phyloP scores from a whole-genome alignment of 352 stramenopile genomes.

The Phytophthora niederhauseri region DNA sequence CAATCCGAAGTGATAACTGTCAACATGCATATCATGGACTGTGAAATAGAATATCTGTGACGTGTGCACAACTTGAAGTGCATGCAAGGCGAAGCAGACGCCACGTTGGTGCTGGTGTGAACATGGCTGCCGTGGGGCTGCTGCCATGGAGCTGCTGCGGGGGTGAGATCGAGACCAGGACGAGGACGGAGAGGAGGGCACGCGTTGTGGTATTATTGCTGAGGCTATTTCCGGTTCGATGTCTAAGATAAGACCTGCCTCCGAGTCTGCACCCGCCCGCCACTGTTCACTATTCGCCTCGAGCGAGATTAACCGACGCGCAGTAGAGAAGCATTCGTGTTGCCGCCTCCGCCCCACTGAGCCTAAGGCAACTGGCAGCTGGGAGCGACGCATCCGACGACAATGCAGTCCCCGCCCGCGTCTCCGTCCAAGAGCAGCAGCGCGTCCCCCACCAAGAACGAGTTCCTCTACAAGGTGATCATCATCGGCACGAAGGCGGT shows the following conservation, averaged over 20 bases:
- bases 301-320: conserved; percentile 1
- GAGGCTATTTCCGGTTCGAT: not conserved
- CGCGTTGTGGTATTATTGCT: not conserved
- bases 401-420: conserved; percentile 20
- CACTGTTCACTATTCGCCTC: not conserved
- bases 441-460: conserved; percentile 46
- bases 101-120: not conserved
- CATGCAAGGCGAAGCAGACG: not conserved
- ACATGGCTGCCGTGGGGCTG: not conserved
- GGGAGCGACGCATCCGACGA: not conserved
- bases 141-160: not conserved
- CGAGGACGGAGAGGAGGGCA: not conserved
- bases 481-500: conserved; percentile 65
- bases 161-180: not conserved
- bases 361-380: not conserved
- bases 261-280: not conserved
- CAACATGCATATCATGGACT: not conserved
- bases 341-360: not conserved
- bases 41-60: not conserved
- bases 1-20: conserved; percentile 2
- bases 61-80: conserved; percentile 3
- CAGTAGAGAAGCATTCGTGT: not conserved
- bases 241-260: conserved; percentile 1
- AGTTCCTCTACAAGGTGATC: conserved; percentile 70
- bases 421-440: conserved; percentile 35